Percentiles rank a stretch among this genome's conserved stretches.
Evolutionary conservation across 2,329 filamentous ascomycete species (phyloP).

Genomic region (Fusarium penzigii): DNA sequence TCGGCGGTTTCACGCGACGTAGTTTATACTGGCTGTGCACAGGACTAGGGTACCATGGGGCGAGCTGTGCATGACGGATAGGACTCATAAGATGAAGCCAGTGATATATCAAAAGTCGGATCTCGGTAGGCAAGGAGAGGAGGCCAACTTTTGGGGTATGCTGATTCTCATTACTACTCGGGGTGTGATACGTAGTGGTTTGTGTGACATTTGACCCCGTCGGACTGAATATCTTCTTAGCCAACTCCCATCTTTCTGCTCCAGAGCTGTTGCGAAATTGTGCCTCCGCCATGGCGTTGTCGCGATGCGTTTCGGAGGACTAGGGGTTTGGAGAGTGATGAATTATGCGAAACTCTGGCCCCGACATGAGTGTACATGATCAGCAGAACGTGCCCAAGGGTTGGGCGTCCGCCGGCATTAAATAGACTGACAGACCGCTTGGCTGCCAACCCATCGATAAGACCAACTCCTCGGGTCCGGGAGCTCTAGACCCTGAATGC

Average conservation of each 20-base stretch:
- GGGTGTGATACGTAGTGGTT: background rate
- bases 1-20: conserved; percentile 11
- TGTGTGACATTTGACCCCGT: background rate
- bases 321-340: background rate
- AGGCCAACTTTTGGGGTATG: conserved; percentile 9
- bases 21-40: conserved; percentile 35
- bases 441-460: background rate
- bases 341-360: background rate
- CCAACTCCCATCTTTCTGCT: background rate
- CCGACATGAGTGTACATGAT: background rate
- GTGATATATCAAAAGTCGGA: conserved; percentile 48
- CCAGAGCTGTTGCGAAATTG: background rate
- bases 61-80: conserved; percentile 40
- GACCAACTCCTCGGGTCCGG: background rate
- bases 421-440: background rate
- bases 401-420: background rate
- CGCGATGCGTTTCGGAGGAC: background rate
- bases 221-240: background rate
- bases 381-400: background rate
- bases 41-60: conserved; percentile 41
- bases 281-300: background rate
- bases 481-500: background rate
- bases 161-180: background rate
- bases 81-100: conserved; percentile 43
- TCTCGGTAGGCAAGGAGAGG: conserved; percentile 44